Percentiles rank a stretch among this genome's conserved stretches.
phyloP scores from a whole-genome alignment of 2,329 filamentous ascomycete species.

The Fusarium falciforme region DNA sequence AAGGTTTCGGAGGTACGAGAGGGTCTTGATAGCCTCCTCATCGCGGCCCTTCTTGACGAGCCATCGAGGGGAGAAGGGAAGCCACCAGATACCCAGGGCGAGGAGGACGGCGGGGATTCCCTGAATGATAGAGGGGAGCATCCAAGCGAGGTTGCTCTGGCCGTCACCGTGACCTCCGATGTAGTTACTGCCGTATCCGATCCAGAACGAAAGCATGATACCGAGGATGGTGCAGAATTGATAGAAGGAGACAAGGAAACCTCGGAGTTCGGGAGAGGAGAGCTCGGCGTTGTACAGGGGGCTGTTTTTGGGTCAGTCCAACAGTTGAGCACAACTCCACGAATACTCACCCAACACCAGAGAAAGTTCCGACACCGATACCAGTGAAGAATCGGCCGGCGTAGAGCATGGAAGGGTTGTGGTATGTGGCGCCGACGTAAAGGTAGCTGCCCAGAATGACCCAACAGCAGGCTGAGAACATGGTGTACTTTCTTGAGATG shows the following conservation, averaged over 20 bases:
- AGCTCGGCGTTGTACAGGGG: constrained; percentile 64
- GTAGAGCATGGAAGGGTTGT: constrained; percentile 55
- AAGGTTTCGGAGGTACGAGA: constrained; percentile 73
- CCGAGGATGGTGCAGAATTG: constrained; percentile 58
- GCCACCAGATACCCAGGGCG: constrained; percentile 78
- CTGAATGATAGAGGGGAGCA: constrained; percentile 60
- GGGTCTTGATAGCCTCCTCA: constrained; percentile 65
- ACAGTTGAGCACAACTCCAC: rapidly evolving
- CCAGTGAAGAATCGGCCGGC: constrained; percentile 63
- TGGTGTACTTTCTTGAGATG: constrained; percentile 63
- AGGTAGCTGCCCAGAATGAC: constrained; percentile 59
- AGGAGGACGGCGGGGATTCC: constrained; percentile 62
- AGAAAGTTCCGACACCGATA: constrained; percentile 60
- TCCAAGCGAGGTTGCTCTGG: constrained; percentile 56
- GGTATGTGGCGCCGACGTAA: constrained; percentile 55
- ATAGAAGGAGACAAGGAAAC: constrained; percentile 73
- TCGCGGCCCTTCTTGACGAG: constrained; percentile 78
- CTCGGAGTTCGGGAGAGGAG: constrained; percentile 73
- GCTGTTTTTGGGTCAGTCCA: neutral
- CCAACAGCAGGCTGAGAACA: constrained; percentile 61
- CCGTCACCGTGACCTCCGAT: constrained; percentile 59
- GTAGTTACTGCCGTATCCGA: constrained; percentile 58
- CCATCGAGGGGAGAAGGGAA: constrained; percentile 85
- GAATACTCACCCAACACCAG: constrained; percentile 48
- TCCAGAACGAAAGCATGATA: constrained; percentile 63